phyloP scores from a whole-genome alignment of 2,329 filamentous ascomycete genomes.

The Phialocephala subalpina region DNA sequence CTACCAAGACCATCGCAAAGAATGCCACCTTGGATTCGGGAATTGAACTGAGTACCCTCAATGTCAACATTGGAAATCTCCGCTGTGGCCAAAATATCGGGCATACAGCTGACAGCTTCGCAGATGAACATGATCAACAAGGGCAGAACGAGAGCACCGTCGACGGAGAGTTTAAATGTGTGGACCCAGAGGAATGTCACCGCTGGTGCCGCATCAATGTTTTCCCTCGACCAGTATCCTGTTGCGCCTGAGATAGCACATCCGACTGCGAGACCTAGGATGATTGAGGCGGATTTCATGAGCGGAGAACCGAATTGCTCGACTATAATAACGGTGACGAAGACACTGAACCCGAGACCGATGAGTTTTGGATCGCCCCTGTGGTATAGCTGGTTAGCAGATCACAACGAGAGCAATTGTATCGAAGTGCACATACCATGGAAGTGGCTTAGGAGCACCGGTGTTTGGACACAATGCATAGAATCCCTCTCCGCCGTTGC shows the following conservation, averaged over 20 bases:
- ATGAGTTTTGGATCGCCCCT: constrained; percentile 70
- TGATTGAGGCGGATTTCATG: constrained; percentile 73
- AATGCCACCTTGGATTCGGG: constrained; percentile 74
- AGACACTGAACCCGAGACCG: constrained; percentile 72
- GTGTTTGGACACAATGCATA: constrained; percentile 65
- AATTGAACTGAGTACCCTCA: constrained; percentile 69
- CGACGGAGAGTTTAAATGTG: constrained; percentile 71
- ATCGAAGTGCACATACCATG: constrained; percentile 47
- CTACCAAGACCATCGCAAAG: constrained; percentile 73
- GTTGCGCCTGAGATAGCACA: constrained; percentile 72
- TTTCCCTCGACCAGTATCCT: constrained; percentile 68
- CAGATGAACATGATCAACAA: constrained; percentile 71
- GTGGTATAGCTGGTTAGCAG: background rate
- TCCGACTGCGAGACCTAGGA: constrained; percentile 69
- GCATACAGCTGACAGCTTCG: constrained; percentile 68
- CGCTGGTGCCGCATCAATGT: constrained; percentile 67
- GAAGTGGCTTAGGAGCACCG: constrained; percentile 65
- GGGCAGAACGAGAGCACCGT: constrained; percentile 71
- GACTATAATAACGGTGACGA: constrained; percentile 71
- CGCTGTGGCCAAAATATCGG: constrained; percentile 69
- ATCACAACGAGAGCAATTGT: background rate
- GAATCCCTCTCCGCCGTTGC: constrained; percentile 55
- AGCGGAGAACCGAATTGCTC: constrained; percentile 75
- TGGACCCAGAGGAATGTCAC: constrained; percentile 76
- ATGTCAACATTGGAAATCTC: constrained; percentile 56